phyloP scores from a whole-genome alignment of 208 protist species.

The Leishmania major region DNA sequence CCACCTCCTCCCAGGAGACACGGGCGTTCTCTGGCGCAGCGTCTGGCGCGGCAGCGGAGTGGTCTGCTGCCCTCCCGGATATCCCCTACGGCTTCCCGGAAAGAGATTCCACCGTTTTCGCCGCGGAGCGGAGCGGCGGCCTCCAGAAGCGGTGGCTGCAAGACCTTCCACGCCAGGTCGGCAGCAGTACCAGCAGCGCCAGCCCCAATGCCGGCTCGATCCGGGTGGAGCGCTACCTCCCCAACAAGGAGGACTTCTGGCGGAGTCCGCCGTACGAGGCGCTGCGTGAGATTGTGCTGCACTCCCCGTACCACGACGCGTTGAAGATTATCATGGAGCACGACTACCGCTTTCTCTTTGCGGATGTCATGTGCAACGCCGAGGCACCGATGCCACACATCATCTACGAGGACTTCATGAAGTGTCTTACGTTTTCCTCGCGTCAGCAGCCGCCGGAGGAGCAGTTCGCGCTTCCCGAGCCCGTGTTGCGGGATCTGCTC shows the following conservation, averaged over 20 bases:
- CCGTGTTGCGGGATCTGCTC: conserved; percentile 55
- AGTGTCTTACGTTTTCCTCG: conserved; percentile 72
- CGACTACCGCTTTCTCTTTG: conserved; percentile 73
- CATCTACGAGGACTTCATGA: conserved; percentile 90
- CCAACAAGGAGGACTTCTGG: conserved; percentile 72
- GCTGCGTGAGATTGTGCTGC: conserved; percentile 46
- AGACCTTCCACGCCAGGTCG: conserved; percentile 7
- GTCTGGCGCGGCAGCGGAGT: neutral
- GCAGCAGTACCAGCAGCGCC: neutral
- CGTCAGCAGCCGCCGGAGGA: conserved; percentile 79
- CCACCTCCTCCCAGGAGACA: neutral
- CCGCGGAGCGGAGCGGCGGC: conserved; percentile 54
- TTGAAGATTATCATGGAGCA: conserved; percentile 79
- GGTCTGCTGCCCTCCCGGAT: conserved; percentile 33
- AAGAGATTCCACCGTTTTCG: conserved; percentile 28
- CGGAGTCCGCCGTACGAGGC: conserved; percentile 61
- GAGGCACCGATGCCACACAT: conserved; percentile 87
- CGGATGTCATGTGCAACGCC: conserved; percentile 39
- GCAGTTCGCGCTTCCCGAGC: conserved; percentile 71
- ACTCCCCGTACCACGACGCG: conserved; percentile 64
- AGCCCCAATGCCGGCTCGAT: conserved; percentile 7
- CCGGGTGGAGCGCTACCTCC: conserved; percentile 42
- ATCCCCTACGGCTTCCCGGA: conserved; percentile 50
- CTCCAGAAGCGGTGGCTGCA: conserved; percentile 59
- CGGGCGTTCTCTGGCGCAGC: neutral